phyloP scores from a whole-genome alignment of 441 rosid genomes.

The Oxalis stricta region DNA sequence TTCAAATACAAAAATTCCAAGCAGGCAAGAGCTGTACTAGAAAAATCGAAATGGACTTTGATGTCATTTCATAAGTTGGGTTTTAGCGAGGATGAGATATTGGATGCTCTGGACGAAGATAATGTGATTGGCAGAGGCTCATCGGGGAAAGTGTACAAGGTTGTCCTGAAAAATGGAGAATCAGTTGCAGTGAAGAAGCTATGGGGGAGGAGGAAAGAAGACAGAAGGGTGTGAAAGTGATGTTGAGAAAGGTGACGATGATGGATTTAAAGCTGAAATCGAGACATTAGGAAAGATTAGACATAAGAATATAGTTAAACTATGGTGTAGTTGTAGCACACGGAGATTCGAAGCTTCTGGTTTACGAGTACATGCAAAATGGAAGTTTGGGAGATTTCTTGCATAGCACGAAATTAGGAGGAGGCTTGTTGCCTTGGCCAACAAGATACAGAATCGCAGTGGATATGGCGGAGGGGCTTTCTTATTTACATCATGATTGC shows the following conservation, averaged over 20 bases:
- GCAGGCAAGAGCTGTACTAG: conserved; percentile 45
- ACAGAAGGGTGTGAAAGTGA: conserved; percentile 25
- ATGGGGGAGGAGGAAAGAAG: conserved; percentile 49
- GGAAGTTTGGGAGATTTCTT: conserved; percentile 93
- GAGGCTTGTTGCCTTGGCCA: conserved; percentile 72
- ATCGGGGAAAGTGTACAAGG: conserved; percentile 94
- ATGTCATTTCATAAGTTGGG: conserved; percentile 93
- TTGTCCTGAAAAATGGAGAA: conserved; percentile 59
- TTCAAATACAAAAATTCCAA: conserved; percentile 53
- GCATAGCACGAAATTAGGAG: conserved; percentile 74
- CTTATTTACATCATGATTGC: conserved; percentile 88
- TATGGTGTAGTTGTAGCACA: conserved; percentile 85
- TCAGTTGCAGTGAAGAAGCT: conserved; percentile 85
- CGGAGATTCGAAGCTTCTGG: conserved; percentile 81
- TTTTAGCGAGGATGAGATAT: conserved; percentile 75
- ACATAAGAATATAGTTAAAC: conserved; percentile 91
- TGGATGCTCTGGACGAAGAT: conserved; percentile 75
- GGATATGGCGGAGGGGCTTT: conserved; percentile 91
- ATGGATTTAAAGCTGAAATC: conserved; percentile 76
- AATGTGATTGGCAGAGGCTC: conserved; percentile 77
- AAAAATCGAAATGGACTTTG: conserved; percentile 79
- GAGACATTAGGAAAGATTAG: conserved; percentile 87
- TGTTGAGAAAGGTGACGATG: conserved; percentile 30
- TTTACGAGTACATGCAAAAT: conserved; percentile 87
- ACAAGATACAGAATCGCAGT: conserved; percentile 62